Conservation (phyloP, 2,329 filamentous ascomycete genomes). For the Pestalotiopsis fici region DNA sequence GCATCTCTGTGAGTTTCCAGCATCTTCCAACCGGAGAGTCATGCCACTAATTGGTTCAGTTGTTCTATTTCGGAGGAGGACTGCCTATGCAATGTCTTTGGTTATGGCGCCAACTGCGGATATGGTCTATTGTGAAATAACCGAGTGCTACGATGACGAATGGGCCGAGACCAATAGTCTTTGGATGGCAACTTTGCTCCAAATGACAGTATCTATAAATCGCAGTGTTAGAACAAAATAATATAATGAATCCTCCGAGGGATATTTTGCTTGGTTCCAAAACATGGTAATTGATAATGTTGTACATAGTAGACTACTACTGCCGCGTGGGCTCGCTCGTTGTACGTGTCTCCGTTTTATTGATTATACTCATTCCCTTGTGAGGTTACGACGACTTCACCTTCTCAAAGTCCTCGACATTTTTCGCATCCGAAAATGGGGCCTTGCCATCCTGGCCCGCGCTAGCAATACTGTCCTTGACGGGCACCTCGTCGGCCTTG, state of each 20-base stretch:
- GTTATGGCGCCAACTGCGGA: not conserved
- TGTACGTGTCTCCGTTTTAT: not conserved
- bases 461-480: constrained; percentile 56
- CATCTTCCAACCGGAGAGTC: not conserved
- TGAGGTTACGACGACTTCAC: not conserved
- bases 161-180: not conserved
- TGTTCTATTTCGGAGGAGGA: constrained; percentile 1
- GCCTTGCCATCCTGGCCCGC: constrained; percentile 65
- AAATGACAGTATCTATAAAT: not conserved
- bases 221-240: not conserved
- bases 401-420: constrained; percentile 54
- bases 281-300: not conserved
- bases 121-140: not conserved
- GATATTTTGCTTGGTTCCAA: not conserved
- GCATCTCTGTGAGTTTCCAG: constrained; percentile 1
- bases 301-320: not conserved
- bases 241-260: not conserved
- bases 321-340: not conserved
- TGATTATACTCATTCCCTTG: not conserved
- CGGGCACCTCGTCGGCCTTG: constrained; percentile 34
- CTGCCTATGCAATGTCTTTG: constrained; percentile 6
- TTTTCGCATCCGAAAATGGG: constrained; percentile 62
- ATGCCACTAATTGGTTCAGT: not conserved
- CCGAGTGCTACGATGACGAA: not conserved
- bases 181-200: not conserved